A percentile compares a stretch with the other conserved stretches of the same genome.
phyloP scores from a whole-genome alignment of 805 yeast genomes.

The Sporopachydermia quercuum region DNA sequence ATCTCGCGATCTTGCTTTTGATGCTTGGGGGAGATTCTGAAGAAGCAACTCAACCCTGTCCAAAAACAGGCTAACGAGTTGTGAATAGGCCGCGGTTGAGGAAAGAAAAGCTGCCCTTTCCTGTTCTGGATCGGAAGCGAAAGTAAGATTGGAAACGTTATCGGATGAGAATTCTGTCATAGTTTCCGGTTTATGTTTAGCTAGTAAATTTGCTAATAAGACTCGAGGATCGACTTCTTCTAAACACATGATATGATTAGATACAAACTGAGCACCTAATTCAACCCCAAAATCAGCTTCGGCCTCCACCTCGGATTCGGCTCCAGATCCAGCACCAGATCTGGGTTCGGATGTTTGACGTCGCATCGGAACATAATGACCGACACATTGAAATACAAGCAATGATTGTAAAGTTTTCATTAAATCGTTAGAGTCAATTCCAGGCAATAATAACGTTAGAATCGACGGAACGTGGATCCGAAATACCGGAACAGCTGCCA shows the following conservation, averaged over 20 bases:
- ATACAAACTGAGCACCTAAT: slow-evolving; percentile 40
- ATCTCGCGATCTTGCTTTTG: slow-evolving; percentile 24
- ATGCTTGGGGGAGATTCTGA: slow-evolving; percentile 53
- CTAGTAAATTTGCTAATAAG: no score
- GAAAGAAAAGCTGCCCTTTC: slow-evolving; percentile 50
- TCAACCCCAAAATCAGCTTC: slow-evolving; percentile 15
- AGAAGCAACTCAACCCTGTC: slow-evolving; percentile 46
- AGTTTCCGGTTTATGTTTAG: no score
- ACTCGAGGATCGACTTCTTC: slow-evolving; percentile 21
- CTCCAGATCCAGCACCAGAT: slow-evolving; percentile 24
- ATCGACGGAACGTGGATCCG: slow-evolving; percentile 71
- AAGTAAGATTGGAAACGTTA: no score
- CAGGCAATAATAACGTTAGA: slow-evolving; percentile 54
- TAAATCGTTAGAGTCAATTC: slow-evolving; percentile 81
- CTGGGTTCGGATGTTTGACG: slow-evolving; percentile 14
- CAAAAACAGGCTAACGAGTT: slow-evolving; percentile 39
- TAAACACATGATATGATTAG: slow-evolving; percentile 44
- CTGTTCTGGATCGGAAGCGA: slow-evolving; percentile 29
- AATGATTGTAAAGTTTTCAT: slow-evolving; percentile 55
- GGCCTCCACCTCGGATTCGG: no score
- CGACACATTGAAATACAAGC: slow-evolving; percentile 52
- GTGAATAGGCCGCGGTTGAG: slow-evolving; percentile 56
- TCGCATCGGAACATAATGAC: slow-evolving; percentile 58
- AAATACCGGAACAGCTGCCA: slow-evolving; percentile 47
- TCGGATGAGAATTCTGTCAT: no score